Conservation (phyloP, 441 rosid species). For the Daphne laureola region DNA sequence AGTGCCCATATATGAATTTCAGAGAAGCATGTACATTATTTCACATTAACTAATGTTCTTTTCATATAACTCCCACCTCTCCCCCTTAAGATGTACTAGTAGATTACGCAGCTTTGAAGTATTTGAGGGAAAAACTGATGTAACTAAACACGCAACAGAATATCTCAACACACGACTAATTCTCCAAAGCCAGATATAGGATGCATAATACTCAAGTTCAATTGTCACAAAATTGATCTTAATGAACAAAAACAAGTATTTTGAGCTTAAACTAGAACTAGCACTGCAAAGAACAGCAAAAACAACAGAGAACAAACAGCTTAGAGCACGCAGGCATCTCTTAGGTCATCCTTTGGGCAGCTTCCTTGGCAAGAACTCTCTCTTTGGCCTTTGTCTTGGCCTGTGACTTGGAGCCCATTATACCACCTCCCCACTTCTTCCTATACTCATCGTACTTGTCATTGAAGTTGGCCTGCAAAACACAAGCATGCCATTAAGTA, state of each 20-base stretch:
- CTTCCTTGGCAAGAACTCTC: slow-evolving; percentile 72
- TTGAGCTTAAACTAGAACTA: neutral
- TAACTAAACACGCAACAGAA: too few relatives aligned
- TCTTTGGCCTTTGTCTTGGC: slow-evolving; percentile 81
- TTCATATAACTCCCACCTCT: too few relatives aligned
- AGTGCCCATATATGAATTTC: too few relatives aligned
- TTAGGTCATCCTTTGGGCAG: slow-evolving; percentile 70
- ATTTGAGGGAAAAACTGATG: too few relatives aligned
- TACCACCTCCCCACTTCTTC: slow-evolving; percentile 95
- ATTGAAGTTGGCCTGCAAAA: slow-evolving; percentile 67
- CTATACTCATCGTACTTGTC: slow-evolving; percentile 84
- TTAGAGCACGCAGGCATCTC: slow-evolving; percentile 6
- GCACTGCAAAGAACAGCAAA: neutral
- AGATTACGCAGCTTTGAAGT: too few relatives aligned
- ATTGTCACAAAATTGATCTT: slow-evolving; percentile 1
- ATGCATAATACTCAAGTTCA: too few relatives aligned
- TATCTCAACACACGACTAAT: too few relatives aligned
- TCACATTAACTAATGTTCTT: too few relatives aligned
- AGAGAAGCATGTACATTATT: too few relatives aligned
- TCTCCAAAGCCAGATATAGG: too few relatives aligned
- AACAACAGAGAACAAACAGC: slow-evolving; percentile 4
- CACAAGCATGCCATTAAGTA: too few relatives aligned
- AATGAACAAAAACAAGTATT: neutral
- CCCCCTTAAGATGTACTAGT: too few relatives aligned
- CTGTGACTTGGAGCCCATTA: slow-evolving; percentile 91